These are phyloP conservation scores for Dichotomocladium elegans DNA, from an alignment of 371 early-diverging fungal genomes.

Conservation along the genomic window DNA sequence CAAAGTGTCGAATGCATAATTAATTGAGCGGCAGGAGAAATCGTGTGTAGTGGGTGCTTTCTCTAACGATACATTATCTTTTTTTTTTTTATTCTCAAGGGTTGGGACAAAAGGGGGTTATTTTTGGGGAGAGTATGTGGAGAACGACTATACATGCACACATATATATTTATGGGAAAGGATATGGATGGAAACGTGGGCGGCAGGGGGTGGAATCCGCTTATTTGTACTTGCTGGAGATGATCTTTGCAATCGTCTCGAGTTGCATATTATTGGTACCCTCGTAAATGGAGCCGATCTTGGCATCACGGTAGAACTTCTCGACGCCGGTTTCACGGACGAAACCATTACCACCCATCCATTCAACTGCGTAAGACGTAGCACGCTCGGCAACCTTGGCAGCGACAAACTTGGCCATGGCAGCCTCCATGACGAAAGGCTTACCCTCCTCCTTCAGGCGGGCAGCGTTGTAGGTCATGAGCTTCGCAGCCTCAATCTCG, in stretches of 20 bases:
- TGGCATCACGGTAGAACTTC: conserved; percentile 96
- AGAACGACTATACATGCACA: not conserved
- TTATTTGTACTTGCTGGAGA: conserved; percentile 65
- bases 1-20: not conserved
- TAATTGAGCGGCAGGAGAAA: not conserved
- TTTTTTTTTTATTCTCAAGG: too few species aligned
- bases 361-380: conserved; percentile 90
- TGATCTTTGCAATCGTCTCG: conserved; percentile 92
- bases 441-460: conserved; percentile 92
- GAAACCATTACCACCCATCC: conserved; percentile 98
- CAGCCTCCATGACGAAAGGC: conserved; percentile 91
- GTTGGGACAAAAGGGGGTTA: too few species aligned
- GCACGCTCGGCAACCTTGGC: conserved; percentile 94
- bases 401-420: conserved; percentile 96
- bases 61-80: not conserved
- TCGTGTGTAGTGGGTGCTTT: not conserved
- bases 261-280: conserved; percentile 96
- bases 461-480: conserved; percentile 97
- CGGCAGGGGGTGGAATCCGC: not conserved
- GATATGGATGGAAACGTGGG: not conserved
- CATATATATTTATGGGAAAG: not conserved
- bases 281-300: conserved; percentile 88
- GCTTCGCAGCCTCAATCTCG: conserved; percentile 94
- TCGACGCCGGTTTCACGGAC: conserved; percentile 78
- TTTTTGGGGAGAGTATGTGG: too few species aligned